Evolutionary conservation across 1,284 basidiomycete species (phyloP), one percentile per base, ranked within the genome.

Genomic region (Chondrostereum purpureum): DNA sequence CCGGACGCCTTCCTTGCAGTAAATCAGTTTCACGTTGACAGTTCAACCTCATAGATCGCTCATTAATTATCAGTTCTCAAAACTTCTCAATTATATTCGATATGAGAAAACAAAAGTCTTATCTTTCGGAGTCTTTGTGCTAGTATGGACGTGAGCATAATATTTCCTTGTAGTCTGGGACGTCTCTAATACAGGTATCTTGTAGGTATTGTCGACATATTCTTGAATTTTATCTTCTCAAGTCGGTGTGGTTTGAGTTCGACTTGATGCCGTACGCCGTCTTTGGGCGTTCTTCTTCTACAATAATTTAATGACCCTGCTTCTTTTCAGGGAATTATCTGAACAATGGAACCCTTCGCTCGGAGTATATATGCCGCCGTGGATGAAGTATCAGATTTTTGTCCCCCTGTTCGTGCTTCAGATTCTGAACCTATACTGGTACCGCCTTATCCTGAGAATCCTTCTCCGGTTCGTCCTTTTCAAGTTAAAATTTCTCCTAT

Each of bases 151-250:
- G 86, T 92, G 55, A 64, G 88, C 77, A 10, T 14, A 38, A 14
- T 42, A 21, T 14, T 5, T 22, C 38, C 22, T n/a, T n/a, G n/a
- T n/a, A n/a, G n/a, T n/a, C 44, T 27, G 14, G 35, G 27, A 48
- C 33, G 48, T 38, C 43, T 42, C 20, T 22, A 2, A 39, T n/a
- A n/a, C n/a, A n/a, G n/a, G n/a, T n/a, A n/a, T n/a, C n/a, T n/a
- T n/a, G 17, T 58, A 94, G 90, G 3, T 99, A 99, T 65, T 92
- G 96, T 77, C 88, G 96, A 1, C 94, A 97, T 63, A 97, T 88
- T 62, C 72, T 96, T 23, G 98, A 97, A 62, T 64, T 95, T 35
- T 68, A 73, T 42, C 96, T 99, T 17, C 75, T 99, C 20, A 87
- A 77, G 70, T 93, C 91, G 1, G 88, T 97, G 1, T 94, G 83